Evolutionary conservation across 2,329 filamentous ascomycete genomes (phyloP).

Genomic region (Xylaria sp.): DNA sequence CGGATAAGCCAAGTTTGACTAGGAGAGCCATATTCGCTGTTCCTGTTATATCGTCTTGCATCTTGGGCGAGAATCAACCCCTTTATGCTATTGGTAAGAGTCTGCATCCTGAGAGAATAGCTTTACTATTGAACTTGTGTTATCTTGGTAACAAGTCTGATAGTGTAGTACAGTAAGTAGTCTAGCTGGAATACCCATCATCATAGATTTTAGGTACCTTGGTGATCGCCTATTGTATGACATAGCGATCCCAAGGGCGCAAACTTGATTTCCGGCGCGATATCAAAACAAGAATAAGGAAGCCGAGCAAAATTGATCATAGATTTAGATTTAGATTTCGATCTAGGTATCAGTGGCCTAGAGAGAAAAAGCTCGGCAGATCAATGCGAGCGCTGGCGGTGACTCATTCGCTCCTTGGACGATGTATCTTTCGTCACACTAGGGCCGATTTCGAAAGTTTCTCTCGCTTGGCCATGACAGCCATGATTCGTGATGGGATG

Average conservation of each 20-base stretch:
- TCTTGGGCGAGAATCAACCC: neutral
- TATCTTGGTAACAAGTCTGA: neutral
- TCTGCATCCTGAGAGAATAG: neutral
- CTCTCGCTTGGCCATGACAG: slow-evolving; percentile 14
- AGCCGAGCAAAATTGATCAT: neutral
- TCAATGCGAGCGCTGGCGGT: neutral
- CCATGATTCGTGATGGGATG: slow-evolving; percentile 1
- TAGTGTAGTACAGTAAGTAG: neutral
- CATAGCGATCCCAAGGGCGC: neutral
- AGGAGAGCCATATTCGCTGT: neutral
- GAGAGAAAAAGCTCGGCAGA: neutral
- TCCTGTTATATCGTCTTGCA: neutral
- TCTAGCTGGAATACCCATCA: neutral
- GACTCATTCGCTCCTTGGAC: no score
- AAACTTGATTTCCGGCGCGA: neutral
- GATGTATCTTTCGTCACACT: neutral
- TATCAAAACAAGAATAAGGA: neutral
- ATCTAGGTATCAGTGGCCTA: neutral
- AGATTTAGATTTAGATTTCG: no score
- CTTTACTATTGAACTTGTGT: neutral
- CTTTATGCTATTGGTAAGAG: neutral
- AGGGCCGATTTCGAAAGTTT: neutral
- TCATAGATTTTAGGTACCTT: no score
- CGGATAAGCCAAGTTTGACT: no score
- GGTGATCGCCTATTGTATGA: no score